Evolutionary conservation across 1,139 yeast species (phyloP), one percentile per base, ranked within the genome.

Genomic region (Hanseniaspora uvarum): DNA sequence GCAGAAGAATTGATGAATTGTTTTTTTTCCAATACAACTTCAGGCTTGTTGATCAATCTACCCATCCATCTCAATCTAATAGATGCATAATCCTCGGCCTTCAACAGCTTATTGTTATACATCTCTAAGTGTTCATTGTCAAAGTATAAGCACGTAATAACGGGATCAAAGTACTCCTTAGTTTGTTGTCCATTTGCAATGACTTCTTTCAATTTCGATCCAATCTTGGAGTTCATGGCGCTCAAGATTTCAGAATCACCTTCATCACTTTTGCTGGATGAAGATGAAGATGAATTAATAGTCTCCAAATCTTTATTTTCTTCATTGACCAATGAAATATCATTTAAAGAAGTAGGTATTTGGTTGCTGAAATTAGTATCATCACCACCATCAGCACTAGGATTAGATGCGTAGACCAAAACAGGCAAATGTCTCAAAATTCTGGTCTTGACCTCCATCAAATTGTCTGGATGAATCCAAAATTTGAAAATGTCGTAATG

Each of bases 371-470:
- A 40, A 14, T 34, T 18, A 33, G 57, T 58, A 30, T 65, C 69
- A 28, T 64, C 65, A 24, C 65, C 68, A 18, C 60, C 69, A 26
- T 64, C 65, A 24, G 64, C 68, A 19, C 60, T 57, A 36, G 63
- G 70, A 26, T 63, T 65, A 45, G 70, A 69, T 58, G 79, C 80
- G 67, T 87, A 92, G 49, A 92, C 85, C 58, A 92, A 75, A 4
- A 89, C 94, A 0, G 98, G 98, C 61, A 92, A 77, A 63, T 88
- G 95, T 67, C 97, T 83, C 65, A 92, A 77, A 59, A 92, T 86
- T 59, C 88, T 81, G 24, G 97, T 87, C 71, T 92, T 92, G 56
- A 88, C 95, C 70, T 92, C 97, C 96, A 89, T 89, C 66, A 89
- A 73, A 67, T 92, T 88, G 63, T 92, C 98, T 16, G 92, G 92